Percentiles rank a stretch among this genome's conserved stretches.
Evolutionary conservation across 2,329 filamentous ascomycete species (phyloP).

Genomic region (Cercospora sojina): DNA sequence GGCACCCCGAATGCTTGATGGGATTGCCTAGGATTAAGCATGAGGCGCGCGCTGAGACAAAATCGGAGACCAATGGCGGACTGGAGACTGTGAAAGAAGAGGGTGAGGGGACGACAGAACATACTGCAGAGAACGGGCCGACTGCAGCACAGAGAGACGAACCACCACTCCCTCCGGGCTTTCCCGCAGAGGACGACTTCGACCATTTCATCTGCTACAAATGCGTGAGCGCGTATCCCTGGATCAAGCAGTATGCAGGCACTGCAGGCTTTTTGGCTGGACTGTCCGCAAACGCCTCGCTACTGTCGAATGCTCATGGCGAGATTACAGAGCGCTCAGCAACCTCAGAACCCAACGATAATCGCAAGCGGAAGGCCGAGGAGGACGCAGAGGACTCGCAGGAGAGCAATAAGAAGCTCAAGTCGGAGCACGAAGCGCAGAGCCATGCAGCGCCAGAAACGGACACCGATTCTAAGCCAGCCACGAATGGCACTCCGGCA

Average conservation of each 20-base stretch:
- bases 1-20: slow-evolving; percentile 88
- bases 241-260: slow-evolving; percentile 87
- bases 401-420: slow-evolving; percentile 33
- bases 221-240: slow-evolving; percentile 81
- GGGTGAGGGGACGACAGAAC: slow-evolving; percentile 35
- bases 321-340: background rate
- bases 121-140: slow-evolving; percentile 33
- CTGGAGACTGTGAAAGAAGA: slow-evolving; percentile 35
- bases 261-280: slow-evolving; percentile 75
- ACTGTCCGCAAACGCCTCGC: slow-evolving; percentile 51
- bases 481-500: background rate
- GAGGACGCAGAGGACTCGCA: slow-evolving; percentile 36
- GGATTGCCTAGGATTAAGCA: slow-evolving; percentile 70
- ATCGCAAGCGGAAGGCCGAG: slow-evolving; percentile 50
- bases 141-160: slow-evolving; percentile 58
- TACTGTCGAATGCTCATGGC: background rate
- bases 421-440: slow-evolving; percentile 21
- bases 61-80: slow-evolving; percentile 24
- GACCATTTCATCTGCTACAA: slow-evolving; percentile 92
- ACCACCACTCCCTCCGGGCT: slow-evolving; percentile 74
- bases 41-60: slow-evolving; percentile 33
- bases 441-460: background rate
- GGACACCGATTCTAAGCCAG: background rate
- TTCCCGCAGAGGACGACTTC: slow-evolving; percentile 85
- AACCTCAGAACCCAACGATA: background rate